phyloP scores from a whole-genome alignment of 1,139 yeast species.

The Hanseniaspora sp. region DNA sequence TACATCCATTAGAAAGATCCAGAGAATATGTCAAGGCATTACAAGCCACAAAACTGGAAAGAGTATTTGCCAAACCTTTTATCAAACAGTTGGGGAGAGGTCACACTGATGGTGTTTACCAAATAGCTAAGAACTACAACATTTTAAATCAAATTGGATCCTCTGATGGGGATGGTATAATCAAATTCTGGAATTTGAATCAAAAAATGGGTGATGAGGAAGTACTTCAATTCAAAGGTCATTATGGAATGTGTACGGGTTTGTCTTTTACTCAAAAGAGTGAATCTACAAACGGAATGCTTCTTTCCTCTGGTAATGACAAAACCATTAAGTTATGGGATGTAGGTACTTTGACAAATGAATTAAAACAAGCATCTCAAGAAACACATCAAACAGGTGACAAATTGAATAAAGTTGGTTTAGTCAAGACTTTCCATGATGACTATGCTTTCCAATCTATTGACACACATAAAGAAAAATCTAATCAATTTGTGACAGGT shows the following conservation, averaged over 20 bases:
- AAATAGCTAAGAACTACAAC: conserved; percentile 67
- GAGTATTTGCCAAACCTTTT: conserved; percentile 97
- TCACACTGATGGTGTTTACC: conserved; percentile 90
- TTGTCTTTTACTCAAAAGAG: conserved; percentile 44
- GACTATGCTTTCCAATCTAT: conserved; percentile 75
- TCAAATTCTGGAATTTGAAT: conserved; percentile 79
- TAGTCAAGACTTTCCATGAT: conserved; percentile 67
- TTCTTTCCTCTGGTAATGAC: conserved; percentile 85
- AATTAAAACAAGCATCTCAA: conserved; percentile 1
- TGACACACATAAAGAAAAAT: conserved; percentile 70
- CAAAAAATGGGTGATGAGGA: conserved; percentile 48
- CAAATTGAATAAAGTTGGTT: conserved; percentile 32
- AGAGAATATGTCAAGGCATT: conserved; percentile 91
- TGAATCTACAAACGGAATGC: conserved; percentile 35
- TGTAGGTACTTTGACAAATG: conserved; percentile 23
- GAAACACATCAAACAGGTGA: neutral
- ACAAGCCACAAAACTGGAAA: conserved; percentile 86
- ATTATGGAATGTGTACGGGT: conserved; percentile 83
- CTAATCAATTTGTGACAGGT: conserved; percentile 71
- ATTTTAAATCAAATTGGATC: conserved; percentile 69
- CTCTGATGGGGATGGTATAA: conserved; percentile 90
- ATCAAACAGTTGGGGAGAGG: conserved; percentile 91
- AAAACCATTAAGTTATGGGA: conserved; percentile 79
- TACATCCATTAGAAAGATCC: conserved; percentile 95
- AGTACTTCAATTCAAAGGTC: conserved; percentile 70